A percentile compares a stretch with the other conserved stretches of the same genome.
These are phyloP conservation scores for Boletellus ananas DNA, from an alignment of 768 basidiomycete genomes.

Conservation along the genomic window DNA sequence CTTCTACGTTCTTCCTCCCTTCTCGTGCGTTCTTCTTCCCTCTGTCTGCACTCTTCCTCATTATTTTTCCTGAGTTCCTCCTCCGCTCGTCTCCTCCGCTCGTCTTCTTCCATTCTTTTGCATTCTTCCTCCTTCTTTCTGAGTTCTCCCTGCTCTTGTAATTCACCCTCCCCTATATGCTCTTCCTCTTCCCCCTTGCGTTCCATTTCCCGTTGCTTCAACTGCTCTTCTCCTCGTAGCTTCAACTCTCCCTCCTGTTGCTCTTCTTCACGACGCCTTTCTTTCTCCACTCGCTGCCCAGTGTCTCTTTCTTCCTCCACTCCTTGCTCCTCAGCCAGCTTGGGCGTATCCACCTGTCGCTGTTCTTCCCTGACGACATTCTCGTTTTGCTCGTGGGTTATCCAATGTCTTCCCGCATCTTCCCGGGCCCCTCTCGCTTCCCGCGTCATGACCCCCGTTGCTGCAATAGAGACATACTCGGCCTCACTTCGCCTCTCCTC, in stretches of 20 bases:
- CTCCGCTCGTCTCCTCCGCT: too few species aligned
- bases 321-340: not conserved
- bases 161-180: too few species aligned
- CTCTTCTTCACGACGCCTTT: slow-evolving; percentile 5
- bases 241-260: not conserved
- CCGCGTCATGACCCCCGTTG: not conserved
- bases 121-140: too few species aligned
- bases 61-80: too few species aligned
- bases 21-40: too few species aligned
- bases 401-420: not conserved
- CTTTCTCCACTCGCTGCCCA: not conserved
- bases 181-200: too few species aligned
- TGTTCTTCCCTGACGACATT: slow-evolving; percentile 9
- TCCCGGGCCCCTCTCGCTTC: not conserved
- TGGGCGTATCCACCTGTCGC: not conserved
- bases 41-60: too few species aligned
- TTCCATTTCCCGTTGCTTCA: too few species aligned
- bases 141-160: too few species aligned
- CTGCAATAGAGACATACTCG: not conserved
- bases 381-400: slow-evolving; percentile 21
- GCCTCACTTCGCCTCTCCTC: slow-evolving; percentile 28
- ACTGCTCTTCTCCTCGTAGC: not conserved
- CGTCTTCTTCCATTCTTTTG: too few species aligned
- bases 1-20: too few species aligned
- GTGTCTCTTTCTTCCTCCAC: not conserved